Evolutionary conservation across 805 yeast genomes (phyloP).

Genomic region (Lachancea mirantina): DNA sequence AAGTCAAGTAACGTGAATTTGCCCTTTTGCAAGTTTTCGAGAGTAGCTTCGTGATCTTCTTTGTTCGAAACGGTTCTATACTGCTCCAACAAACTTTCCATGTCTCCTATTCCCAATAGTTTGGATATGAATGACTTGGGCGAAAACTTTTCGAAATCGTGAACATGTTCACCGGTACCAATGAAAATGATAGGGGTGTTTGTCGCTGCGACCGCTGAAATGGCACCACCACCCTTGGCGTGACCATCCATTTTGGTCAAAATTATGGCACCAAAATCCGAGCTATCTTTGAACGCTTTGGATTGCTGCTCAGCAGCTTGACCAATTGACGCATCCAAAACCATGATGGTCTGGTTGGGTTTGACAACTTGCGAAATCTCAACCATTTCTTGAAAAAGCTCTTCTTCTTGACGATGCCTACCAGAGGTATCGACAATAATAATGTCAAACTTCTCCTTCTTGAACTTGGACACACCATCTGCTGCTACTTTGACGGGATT

Average conservation of each 20-base stretch:
- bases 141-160: slow-evolving; percentile 84
- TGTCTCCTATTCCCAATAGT: slow-evolving; percentile 89
- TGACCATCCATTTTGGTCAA: slow-evolving; percentile 97
- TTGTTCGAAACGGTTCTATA: slow-evolving; percentile 67
- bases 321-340: slow-evolving; percentile 93
- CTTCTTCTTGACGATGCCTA: slow-evolving; percentile 92
- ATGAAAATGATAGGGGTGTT: slow-evolving; percentile 90
- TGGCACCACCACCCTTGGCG: slow-evolving; percentile 99
- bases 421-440: slow-evolving; percentile 98
- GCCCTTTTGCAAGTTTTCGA: slow-evolving; percentile 91
- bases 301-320: slow-evolving; percentile 97
- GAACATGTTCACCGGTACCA: slow-evolving; percentile 97
- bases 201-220: slow-evolving; percentile 96
- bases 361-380: slow-evolving; percentile 81
- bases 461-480: slow-evolving; percentile 88
- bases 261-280: slow-evolving; percentile 91
- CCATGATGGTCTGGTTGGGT: slow-evolving; percentile 98
- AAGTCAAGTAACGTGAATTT: slow-evolving; percentile 86
- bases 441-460: slow-evolving; percentile 82
- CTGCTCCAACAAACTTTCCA: slow-evolving; percentile 89
- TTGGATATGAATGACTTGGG: slow-evolving; percentile 88
- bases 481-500: slow-evolving; percentile 89
- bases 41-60: slow-evolving; percentile 81
- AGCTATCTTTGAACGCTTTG: slow-evolving; percentile 83
- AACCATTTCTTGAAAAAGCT: slow-evolving; percentile 87